These are phyloP conservation scores for Solanum hybrid DNA, from an alignment of 305 asterid genomes.

Conservation along the genomic window DNA sequence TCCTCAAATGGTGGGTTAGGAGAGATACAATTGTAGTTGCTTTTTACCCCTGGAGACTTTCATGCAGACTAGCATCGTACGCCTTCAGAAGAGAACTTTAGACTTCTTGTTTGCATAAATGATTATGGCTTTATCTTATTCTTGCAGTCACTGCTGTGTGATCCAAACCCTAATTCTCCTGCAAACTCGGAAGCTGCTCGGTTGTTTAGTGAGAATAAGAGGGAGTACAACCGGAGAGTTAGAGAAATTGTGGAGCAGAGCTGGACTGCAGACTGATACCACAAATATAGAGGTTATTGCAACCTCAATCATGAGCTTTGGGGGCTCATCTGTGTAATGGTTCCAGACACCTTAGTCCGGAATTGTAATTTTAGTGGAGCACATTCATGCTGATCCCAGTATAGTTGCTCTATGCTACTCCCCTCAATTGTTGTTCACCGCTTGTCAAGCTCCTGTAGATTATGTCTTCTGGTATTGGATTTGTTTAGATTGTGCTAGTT, in stretches of 20 bases:
- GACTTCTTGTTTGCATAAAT: neutral
- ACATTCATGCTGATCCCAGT: slow-evolving; percentile 4
- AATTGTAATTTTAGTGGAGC: slow-evolving; percentile 2
- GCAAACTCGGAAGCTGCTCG: slow-evolving; percentile 79
- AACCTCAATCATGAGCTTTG: neutral
- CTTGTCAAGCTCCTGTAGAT: slow-evolving; percentile 17
- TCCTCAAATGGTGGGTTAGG: neutral
- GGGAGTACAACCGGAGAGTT: slow-evolving; percentile 68
- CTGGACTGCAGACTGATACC: slow-evolving; percentile 57
- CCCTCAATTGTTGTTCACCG: slow-evolving; percentile 11
- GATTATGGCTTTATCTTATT: neutral
- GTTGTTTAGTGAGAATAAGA: slow-evolving; percentile 57
- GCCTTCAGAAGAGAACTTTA: neutral
- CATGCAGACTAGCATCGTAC: neutral
- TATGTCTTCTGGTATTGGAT: slow-evolving; percentile 5
- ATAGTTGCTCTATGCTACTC: slow-evolving; percentile 5
- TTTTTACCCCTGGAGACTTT: neutral
- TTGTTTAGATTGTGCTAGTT: neutral
- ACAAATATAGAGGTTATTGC: slow-evolving; percentile 10
- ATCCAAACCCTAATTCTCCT: slow-evolving; percentile 74
- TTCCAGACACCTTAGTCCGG: neutral
- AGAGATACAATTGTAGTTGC: neutral
- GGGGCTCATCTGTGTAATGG: slow-evolving; percentile 9
- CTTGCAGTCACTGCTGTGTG: slow-evolving; percentile 59
- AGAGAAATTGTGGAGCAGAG: slow-evolving; percentile 75